Evolutionary conservation across 305 asterid genomes (phyloP).

Genomic region (Fraxinus xanthoxyloides): DNA sequence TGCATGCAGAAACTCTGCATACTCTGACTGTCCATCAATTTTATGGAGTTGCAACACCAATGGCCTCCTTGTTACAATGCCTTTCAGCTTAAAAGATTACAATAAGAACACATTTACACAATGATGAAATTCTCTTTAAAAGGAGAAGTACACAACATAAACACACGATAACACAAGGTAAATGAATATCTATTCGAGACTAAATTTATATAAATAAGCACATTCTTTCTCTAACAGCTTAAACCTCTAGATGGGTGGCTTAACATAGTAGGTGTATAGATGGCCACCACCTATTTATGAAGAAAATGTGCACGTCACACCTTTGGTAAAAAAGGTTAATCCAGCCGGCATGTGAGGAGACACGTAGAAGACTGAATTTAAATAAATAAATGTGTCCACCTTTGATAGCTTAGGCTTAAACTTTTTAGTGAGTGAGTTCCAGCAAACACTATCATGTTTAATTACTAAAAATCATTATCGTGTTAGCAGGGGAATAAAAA

Average conservation of each 20-base stretch:
- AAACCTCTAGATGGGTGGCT: not conserved
- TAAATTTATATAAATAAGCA: not conserved
- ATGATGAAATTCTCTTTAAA: not conserved
- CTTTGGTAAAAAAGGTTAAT: not conserved
- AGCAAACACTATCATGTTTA: not conserved
- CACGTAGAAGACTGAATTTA: not conserved
- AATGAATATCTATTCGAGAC: not conserved
- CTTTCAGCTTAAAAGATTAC: slow-evolving; percentile 32
- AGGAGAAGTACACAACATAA: not conserved
- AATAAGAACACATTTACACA: slow-evolving; percentile 7
- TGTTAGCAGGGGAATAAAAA: not conserved
- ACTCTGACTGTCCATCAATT: slow-evolving; percentile 76
- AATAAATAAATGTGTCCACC: not conserved
- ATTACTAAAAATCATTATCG: slow-evolving; percentile 3
- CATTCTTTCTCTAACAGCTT: not conserved
- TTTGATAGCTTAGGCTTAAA: not conserved
- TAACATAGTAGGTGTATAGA: not conserved
- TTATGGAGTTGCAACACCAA: slow-evolving; percentile 96
- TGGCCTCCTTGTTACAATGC: slow-evolving; percentile 97
- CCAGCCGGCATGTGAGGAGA: not conserved
- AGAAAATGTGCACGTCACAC: not conserved
- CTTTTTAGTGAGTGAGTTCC: not conserved
- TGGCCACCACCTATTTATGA: not conserved
- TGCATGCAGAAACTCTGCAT: slow-evolving; percentile 93
- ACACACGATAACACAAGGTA: not conserved